Conservation (phyloP, 2,329 filamentous ascomycete species). For the Aspergillus caelatus region DNA sequence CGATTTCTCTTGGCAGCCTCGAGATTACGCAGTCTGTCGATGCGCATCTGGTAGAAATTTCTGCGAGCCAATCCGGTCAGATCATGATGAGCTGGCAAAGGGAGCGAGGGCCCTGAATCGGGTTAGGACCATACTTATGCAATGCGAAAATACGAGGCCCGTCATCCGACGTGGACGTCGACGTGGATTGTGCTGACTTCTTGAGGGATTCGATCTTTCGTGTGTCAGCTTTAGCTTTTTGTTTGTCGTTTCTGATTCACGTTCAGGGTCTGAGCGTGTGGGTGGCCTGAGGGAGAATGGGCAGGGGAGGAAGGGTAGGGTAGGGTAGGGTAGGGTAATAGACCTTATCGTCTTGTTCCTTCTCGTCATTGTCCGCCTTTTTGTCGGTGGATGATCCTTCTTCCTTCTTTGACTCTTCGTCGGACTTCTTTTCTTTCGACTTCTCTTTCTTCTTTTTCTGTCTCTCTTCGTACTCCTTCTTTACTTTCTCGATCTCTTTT, state of each 20-base stretch:
- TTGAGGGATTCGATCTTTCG: conserved; percentile 47
- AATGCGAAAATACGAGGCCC: conserved; percentile 81
- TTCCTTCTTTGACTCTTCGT: conserved; percentile 52
- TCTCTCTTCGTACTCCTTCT: conserved; percentile 71
- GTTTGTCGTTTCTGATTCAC: neutral
- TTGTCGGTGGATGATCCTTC: conserved; percentile 43
- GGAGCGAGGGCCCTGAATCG: neutral
- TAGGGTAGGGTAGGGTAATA: conserved; percentile 9
- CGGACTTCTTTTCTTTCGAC: conserved; percentile 52
- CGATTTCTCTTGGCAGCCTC: conserved; percentile 79
- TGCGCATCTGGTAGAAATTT: conserved; percentile 81
- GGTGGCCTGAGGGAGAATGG: conserved; percentile 5
- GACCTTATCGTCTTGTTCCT: conserved; percentile 60
- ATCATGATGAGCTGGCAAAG: conserved; percentile 4
- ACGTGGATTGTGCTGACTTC: conserved; percentile 41
- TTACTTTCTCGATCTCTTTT: conserved; percentile 50
- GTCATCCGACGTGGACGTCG: conserved; percentile 56
- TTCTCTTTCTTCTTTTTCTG: conserved; percentile 70
- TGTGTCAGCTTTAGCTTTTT: neutral
- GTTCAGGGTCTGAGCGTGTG: neutral
- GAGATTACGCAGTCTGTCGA: conserved; percentile 76
- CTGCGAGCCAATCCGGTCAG: conserved; percentile 46
- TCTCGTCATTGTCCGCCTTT: conserved; percentile 41
- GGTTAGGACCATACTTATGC: conserved; percentile 63
- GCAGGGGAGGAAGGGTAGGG: conserved; percentile 11